Percentiles rank a stretch among this genome's conserved stretches.
Conservation (phyloP, 164 flowering plant species). For the Nymphaea thermarum region DNA sequence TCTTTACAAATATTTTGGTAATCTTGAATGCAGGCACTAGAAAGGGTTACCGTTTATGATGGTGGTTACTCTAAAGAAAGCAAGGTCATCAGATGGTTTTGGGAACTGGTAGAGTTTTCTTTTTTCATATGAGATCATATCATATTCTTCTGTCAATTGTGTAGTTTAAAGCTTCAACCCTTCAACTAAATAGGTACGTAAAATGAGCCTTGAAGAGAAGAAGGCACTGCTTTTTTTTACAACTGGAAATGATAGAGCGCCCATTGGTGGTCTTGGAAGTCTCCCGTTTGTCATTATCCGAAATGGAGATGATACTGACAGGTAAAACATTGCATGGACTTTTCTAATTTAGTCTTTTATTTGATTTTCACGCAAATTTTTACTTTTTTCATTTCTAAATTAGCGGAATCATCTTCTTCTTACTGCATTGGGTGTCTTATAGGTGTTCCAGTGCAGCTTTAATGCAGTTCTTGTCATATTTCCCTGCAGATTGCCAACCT, state of each 20-base stretch:
- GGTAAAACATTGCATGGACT: not conserved
- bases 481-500: conserved; percentile 1
- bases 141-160: not conserved
- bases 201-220: conserved; percentile 2
- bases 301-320: not conserved
- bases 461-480: not conserved
- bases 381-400: too few relatives aligned
- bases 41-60: conserved; percentile 1
- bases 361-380: too few relatives aligned
- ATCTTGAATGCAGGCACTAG: not conserved
- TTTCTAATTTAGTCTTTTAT: too few relatives aligned
- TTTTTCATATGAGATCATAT: not conserved
- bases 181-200: not conserved
- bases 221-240: conserved; percentile 1
- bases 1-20: too few relatives aligned
- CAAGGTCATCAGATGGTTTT: not conserved
- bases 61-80: conserved; percentile 1
- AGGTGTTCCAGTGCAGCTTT: not conserved
- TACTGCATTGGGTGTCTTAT: too few relatives aligned
- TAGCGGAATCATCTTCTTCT: too few relatives aligned
- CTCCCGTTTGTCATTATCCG: not conserved
- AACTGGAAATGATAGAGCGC: conserved; percentile 3
- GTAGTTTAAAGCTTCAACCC: not conserved
- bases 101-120: not conserved
- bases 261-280: conserved; percentile 2